These are phyloP conservation scores for Morella rubra DNA, from an alignment of 306 rosid species.

Conservation along the genomic window DNA sequence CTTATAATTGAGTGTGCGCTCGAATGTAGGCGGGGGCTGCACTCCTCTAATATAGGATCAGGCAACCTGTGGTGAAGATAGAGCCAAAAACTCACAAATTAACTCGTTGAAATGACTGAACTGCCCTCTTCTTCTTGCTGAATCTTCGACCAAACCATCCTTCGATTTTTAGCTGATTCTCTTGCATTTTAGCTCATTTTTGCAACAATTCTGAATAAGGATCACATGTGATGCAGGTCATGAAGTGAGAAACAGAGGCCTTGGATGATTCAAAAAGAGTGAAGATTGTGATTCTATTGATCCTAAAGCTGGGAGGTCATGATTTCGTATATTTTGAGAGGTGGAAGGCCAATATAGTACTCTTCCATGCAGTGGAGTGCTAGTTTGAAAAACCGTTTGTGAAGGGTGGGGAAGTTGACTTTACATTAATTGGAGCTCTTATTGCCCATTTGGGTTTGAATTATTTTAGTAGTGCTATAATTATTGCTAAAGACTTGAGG, in stretches of 20 bases:
- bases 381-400: constrained; percentile 27
- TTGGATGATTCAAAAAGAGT: constrained; percentile 8
- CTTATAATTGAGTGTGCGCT: constrained; percentile 26
- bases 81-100: constrained; percentile 45
- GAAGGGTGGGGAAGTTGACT: constrained; percentile 46
- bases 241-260: constrained; percentile 3
- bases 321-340: not conserved
- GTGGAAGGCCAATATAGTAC: constrained; percentile 36
- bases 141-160: constrained; percentile 22
- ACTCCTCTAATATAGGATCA: constrained; percentile 39
- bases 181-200: not conserved
- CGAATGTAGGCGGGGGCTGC: constrained; percentile 26
- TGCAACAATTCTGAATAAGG: constrained; percentile 9
- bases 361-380: constrained; percentile 39
- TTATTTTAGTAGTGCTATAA: constrained; percentile 29
- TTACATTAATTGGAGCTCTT: constrained; percentile 17
- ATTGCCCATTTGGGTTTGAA: constrained; percentile 23
- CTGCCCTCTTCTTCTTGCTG: constrained; percentile 36
- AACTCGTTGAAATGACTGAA: constrained; percentile 43
- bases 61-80: constrained; percentile 42
- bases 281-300: not conserved
- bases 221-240: constrained; percentile 4
- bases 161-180: constrained; percentile 12
- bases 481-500: constrained; percentile 33
- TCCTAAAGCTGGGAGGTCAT: not conserved